Evolutionary conservation across 2,329 filamentous ascomycete species (phyloP), one percentile per base, ranked within the genome.

Genomic region (Phyllosticta citribraziliensis): DNA sequence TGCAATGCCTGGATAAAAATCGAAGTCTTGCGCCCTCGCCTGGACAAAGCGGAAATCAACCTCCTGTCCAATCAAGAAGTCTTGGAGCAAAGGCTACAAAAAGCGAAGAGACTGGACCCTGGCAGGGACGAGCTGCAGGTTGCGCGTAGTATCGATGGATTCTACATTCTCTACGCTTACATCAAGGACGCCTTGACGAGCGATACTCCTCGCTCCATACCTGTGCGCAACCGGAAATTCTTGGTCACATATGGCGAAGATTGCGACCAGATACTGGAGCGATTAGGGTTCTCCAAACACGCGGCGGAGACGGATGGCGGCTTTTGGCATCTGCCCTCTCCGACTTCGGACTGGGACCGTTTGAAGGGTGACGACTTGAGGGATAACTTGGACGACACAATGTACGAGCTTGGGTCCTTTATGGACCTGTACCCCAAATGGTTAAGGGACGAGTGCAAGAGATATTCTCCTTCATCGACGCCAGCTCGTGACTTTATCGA

Each of bases 171-270:
- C 51, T 77, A 80, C 61, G 77, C 77, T 55, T 89, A 88, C 68
- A 73, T 88, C 57, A 75, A 69, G 10, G 86, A 89, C 72, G 78
- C 83, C 9, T 71, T 84, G 61, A 76, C 79, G 55, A 78, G 77
- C 35, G 80, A 78, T 66, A 79, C 79, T 65, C 19, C 51, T 22
- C 25, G 40, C 22, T 56, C 54, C 20, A 85, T 88, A 65, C 80
- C 81, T 5, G 74, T 80, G 8, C 71, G 79, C 17, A 88, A 89
- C 67, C 85, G 86, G 68, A 81, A 82, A 61, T 89, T 87, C 65
- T 76, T 83, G 66, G 77, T 83, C 63, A 81, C 81, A 1, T 87
- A 88, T 69, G 85, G 84, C 10, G 74, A 79, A 52, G 83, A 86
- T 56, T 88, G 85, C 68, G 77, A 79, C 65, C 74, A 78, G 11